These are phyloP conservation scores for Digitaria exilis DNA, from an alignment of 202 grass and related monocot genomes.

Conservation along the genomic window DNA sequence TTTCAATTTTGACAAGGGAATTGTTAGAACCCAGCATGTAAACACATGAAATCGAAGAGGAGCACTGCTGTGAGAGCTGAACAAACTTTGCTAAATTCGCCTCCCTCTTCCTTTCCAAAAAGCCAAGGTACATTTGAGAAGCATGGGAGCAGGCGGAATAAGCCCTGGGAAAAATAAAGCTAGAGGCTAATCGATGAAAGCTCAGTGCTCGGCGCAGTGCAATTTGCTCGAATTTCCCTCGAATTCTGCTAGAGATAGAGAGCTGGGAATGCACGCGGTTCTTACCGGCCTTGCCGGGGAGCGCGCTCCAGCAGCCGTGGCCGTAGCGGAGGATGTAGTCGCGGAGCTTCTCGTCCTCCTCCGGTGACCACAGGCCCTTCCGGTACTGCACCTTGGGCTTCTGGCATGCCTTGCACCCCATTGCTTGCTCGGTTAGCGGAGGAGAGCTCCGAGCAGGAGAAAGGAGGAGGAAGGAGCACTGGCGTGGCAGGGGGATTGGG, in stretches of 20 bases:
- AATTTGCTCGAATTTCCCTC: background rate
- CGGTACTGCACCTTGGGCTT: conserved; percentile 77
- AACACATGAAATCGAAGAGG: background rate
- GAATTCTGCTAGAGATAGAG: background rate
- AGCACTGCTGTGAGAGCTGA: background rate
- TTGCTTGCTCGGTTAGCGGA: background rate
- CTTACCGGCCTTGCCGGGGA: conserved; percentile 80
- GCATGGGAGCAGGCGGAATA: background rate
- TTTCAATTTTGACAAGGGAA: conserved; percentile 9
- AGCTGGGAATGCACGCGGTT: conserved; percentile 2
- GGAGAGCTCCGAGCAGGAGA: background rate
- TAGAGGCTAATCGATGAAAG: background rate
- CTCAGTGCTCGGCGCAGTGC: background rate
- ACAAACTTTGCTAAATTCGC: background rate
- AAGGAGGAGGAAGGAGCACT: background rate
- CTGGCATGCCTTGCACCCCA: conserved; percentile 81
- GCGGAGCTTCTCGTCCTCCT: conserved; percentile 76
- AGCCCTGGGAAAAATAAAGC: background rate
- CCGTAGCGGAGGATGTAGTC: conserved; percentile 73
- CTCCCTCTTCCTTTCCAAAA: background rate
- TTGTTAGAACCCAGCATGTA: background rate
- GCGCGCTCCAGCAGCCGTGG: conserved; percentile 84
- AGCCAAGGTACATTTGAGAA: conserved; percentile 37
- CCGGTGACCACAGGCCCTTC: conserved; percentile 89
- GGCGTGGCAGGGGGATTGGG: background rate